Conservation (phyloP, 345 rosid species). For the Cardamine occulta region DNA sequence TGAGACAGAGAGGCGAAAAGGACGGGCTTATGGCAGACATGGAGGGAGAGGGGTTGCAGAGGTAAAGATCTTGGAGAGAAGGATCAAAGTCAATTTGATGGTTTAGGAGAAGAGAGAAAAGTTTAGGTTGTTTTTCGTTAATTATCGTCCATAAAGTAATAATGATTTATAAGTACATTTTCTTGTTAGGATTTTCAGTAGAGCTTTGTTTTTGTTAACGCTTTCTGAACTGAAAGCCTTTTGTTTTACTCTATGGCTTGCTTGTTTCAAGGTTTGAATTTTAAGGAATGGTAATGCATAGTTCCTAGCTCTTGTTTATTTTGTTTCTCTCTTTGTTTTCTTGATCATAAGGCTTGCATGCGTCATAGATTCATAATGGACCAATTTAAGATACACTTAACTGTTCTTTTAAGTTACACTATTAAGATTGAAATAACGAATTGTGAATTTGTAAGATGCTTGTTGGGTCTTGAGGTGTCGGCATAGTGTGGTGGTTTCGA, state of each 20-base stretch:
- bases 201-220: constrained; percentile 27
- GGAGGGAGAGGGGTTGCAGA: not conserved
- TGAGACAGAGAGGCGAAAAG: not conserved
- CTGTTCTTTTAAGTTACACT: too few species aligned
- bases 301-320: not conserved
- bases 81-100: not conserved
- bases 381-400: not conserved
- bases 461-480: too few species aligned
- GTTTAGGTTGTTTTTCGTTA: constrained; percentile 20
- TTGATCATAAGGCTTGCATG: not conserved
- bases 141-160: constrained; percentile 27
- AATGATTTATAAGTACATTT: constrained; percentile 3
- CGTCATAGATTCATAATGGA: not conserved
- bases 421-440: not conserved
- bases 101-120: constrained; percentile 16
- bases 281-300: constrained; percentile 33
- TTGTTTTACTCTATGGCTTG: constrained; percentile 22
- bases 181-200: constrained; percentile 27
- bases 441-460: not conserved
- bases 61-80: not conserved
- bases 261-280: constrained; percentile 28
- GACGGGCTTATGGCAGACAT: constrained; percentile 10
- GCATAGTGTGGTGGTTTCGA: too few species aligned
- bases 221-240: constrained; percentile 31
- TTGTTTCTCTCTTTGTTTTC: too few species aligned